Evolutionary conservation across 2,329 filamentous ascomycete species (phyloP), one percentile per base, ranked within the genome.

Genomic region (Verticillium zaregamsianum): DNA sequence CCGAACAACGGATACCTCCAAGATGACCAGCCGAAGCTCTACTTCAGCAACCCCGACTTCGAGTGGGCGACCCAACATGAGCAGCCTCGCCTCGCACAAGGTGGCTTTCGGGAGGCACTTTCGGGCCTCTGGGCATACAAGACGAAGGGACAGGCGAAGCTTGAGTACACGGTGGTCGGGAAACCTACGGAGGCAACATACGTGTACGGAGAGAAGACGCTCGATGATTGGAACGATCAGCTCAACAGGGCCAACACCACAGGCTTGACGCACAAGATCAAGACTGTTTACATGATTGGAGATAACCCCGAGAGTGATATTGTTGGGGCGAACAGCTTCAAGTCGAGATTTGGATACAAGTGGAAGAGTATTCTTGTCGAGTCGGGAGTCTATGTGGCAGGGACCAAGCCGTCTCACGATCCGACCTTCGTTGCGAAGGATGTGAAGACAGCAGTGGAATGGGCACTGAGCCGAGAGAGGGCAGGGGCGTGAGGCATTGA

Each of bases 231-330:
- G 69, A 60, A 67, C 55, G 60, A 66, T 61, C 40, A 3, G 3
- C 17, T 45, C n/a, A 17, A 25, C 37, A 20, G 17, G 7, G 32
- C 39, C 31, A 56, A 0, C 6, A 59, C 20, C 15, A 28, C 5
- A 40, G 54, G 11, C 20, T 61, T 63, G 45, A 59, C 61, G 52
- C 31, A 61, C 23, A 62, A 65, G 56, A 67, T 69, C 56, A 80
- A 79, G 66, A 84, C 79, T 14, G 87, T 92, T 2, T 92, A 90
- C 72, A 92, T 92, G 90, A 79, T 93, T 55, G 90, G 90, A 2
- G 85, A 88, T 66, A 87, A 87, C 62, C 84, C 85, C 0, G 86
- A 86, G 66, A 88, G 84, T 56, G 90, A 92, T 71, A 91, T 93
- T 65, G 74, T 78, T 3, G 90, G 90, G 2, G 89, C 87, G 1